Evolutionary conservation across 352 stramenopile species (phyloP).

Genomic region (Phytophthora uliginosa): DNA sequence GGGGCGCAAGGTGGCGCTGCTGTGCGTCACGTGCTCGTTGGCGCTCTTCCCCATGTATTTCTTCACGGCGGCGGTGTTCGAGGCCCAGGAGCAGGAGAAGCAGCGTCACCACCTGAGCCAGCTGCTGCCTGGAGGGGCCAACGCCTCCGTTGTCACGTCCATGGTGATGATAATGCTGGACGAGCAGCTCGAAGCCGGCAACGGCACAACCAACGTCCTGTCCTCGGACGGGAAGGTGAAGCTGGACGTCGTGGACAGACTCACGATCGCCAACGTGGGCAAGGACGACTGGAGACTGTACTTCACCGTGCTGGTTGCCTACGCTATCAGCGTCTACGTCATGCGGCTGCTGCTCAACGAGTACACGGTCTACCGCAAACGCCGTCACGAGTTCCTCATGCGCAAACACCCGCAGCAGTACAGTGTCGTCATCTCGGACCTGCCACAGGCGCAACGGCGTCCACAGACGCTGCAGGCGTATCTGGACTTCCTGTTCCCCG

Average conservation of each 20-base stretch:
- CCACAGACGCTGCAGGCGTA: constrained; percentile 73
- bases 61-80: constrained; percentile 50
- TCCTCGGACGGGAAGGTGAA: constrained; percentile 40
- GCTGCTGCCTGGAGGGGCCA: constrained; percentile 19
- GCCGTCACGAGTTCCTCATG: constrained; percentile 72
- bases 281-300: constrained; percentile 71
- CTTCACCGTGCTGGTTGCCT: constrained; percentile 66
- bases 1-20: constrained; percentile 68
- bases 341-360: constrained; percentile 69
- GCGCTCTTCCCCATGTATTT: constrained; percentile 80
- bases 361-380: constrained; percentile 70
- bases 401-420: constrained; percentile 75
- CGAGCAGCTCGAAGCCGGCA: constrained; percentile 16
- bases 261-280: constrained; percentile 78
- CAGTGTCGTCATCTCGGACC: constrained; percentile 75
- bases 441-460: constrained; percentile 60
- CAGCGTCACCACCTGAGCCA: constrained; percentile 36
- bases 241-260: constrained; percentile 71
- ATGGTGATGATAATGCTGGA: constrained; percentile 41
- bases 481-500: constrained; percentile 76
- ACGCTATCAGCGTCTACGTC: constrained; percentile 58
- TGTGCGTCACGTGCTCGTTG: constrained; percentile 65
- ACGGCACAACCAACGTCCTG: constrained; percentile 27
- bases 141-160: constrained; percentile 31
- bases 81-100: constrained; percentile 39